A percentile compares a stretch with the other conserved stretches of the same genome.
Evolutionary conservation across 345 rosid genomes (phyloP).

Genomic region (Eucalyptus cloeziana): DNA sequence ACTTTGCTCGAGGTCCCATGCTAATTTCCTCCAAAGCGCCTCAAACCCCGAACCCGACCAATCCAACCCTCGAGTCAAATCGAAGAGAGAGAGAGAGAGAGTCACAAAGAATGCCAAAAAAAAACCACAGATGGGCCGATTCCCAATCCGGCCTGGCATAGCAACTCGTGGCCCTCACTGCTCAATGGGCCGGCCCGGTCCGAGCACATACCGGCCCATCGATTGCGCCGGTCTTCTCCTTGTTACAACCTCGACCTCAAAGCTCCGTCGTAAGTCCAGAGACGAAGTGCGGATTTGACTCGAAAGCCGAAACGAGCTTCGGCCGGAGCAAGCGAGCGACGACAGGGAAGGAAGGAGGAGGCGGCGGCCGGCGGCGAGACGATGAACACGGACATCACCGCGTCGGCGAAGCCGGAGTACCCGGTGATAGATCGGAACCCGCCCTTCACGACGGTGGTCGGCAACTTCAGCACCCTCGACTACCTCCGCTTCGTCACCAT

Average conservation of each 20-base stretch:
- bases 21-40: not conserved
- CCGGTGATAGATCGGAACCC: conserved; percentile 61
- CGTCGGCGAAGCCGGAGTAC: conserved; percentile 83
- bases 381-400: conserved; percentile 93
- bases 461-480: conserved; percentile 37
- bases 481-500: conserved; percentile 33
- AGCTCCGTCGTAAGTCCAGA: not conserved
- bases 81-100: not conserved
- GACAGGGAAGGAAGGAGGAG: not conserved
- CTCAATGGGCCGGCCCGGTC: not conserved
- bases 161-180: not conserved
- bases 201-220: not conserved
- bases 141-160: not conserved
- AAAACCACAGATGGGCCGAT: not conserved
- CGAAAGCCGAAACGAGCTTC: not conserved
- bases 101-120: not conserved
- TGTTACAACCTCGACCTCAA: not conserved
- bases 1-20: not conserved
- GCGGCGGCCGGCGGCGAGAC: not conserved
- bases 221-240: not conserved
- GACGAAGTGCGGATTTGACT: not conserved
- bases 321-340: not conserved
- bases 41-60: not conserved
- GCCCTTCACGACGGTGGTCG: conserved; percentile 62
- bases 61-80: not conserved